Base-by-base conservation (phyloP, 148 eudicot species). In the Amaranthus cruentus region DNA sequence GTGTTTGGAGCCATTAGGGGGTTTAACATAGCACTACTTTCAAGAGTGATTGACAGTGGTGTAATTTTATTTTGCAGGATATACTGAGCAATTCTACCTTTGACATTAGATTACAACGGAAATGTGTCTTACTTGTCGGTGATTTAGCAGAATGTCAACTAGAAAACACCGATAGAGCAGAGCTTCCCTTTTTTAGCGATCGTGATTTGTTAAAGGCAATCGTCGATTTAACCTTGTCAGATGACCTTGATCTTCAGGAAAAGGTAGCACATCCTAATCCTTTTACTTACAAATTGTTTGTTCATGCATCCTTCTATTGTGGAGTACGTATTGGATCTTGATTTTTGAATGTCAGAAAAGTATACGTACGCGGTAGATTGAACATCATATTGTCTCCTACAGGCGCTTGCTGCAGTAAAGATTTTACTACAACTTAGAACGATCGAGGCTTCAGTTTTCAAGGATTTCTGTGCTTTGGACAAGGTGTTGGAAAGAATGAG, bases 201-300 rank as follows among this genome's bases (percentile, higher is more conserved):
- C 88, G 61, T 21, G 75, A 81, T 44, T 87, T 94, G 66, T 78
- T 91, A 81, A 91, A 87, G 74, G 83, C 95, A 0, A 80, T 94
- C 78, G 90, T 94, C 72, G 86, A 87, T 81, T 74, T 87, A 74
- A 82, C 81, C 47, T 82, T 81, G 67, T 83, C 91, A 57, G 59
- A 78, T 50, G 97, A 94, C 82, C 85, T 93, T 71, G 91, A 89
- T 87, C 94, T 93, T 80, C 94, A 84, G 82, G 98, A 93, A 73
- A 91, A 94, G 97, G 98, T 93, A 76, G 65, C 47, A 1, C 47
- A 7, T 53, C 65, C 47, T 0, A n/a, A 8, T 70, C 55, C 47
- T 55, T 18, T 55, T 46, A 15, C 1, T 21, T 18, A 9, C 21
- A 5, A 50, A 18, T 18, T 42, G 28, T 70, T 70, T 70, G 12